Percentiles rank a stretch among this genome's conserved stretches.
Evolutionary conservation across 1,284 basidiomycete genomes (phyloP).

Genomic region (Cutaneotrichosporon cutaneum): DNA sequence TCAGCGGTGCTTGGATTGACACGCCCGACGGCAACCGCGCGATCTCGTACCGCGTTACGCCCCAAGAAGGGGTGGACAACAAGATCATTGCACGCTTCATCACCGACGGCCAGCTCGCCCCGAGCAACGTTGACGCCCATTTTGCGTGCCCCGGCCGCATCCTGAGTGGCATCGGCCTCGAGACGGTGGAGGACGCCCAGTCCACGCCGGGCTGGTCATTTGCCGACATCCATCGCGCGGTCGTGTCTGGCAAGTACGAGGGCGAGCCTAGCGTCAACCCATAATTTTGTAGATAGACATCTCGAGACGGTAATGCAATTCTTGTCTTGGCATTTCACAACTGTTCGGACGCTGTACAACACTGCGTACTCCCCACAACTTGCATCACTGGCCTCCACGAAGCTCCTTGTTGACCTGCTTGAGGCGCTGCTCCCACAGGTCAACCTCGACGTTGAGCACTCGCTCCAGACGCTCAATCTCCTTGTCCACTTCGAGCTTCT

Average conservation of each 20-base stretch:
- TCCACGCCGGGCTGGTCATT: slow-evolving; percentile 9
- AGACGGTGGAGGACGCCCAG: slow-evolving; percentile 36
- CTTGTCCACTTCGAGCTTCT: slow-evolving; percentile 54
- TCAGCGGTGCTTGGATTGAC: slow-evolving; percentile 49
- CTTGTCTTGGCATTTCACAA: slow-evolving; percentile 2
- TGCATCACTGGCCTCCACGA: slow-evolving; percentile 26
- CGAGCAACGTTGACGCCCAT: slow-evolving; percentile 51
- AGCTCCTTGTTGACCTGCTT: slow-evolving; percentile 61
- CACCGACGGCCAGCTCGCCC: slow-evolving; percentile 33
- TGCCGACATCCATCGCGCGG: slow-evolving; percentile 4
- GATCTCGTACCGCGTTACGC: slow-evolving; percentile 10
- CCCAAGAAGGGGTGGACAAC: slow-evolving; percentile 30
- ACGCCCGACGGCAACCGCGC: background rate
- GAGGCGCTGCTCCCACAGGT: slow-evolving; percentile 64
- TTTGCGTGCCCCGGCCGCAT: slow-evolving; percentile 53
- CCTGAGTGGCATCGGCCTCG: slow-evolving; percentile 50
- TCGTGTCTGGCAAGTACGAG: slow-evolving; percentile 21
- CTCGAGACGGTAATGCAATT: background rate
- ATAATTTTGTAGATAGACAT: slow-evolving; percentile 6
- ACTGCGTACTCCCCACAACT: background rate
- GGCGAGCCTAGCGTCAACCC: slow-evolving; percentile 18
- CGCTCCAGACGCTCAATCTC: slow-evolving; percentile 47
- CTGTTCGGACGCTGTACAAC: background rate
- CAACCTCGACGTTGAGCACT: slow-evolving; percentile 60
- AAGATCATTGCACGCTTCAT: slow-evolving; percentile 57